Evolutionary conservation across 352 stramenopile genomes (phyloP).

Genomic region (Globisporangium alternatum): DNA sequence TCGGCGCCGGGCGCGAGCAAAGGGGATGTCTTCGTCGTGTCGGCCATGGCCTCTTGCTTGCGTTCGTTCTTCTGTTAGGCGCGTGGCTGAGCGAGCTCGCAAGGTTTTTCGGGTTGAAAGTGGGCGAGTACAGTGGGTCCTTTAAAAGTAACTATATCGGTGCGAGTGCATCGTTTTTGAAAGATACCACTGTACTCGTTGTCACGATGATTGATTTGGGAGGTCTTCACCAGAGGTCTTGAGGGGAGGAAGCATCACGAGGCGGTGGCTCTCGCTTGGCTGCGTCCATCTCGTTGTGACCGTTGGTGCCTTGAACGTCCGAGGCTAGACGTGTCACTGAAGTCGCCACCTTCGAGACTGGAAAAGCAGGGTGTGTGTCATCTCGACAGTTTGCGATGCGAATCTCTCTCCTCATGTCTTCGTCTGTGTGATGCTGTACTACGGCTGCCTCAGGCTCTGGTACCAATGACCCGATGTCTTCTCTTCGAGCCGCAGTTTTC

Average conservation of each 20-base stretch:
- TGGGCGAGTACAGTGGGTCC: no score
- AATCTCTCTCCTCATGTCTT: neutral
- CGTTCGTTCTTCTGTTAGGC: conserved; percentile 9
- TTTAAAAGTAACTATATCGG: no score
- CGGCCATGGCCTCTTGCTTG: conserved; percentile 24
- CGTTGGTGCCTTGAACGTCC: neutral
- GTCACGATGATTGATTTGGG: no score
- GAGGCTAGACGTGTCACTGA: neutral
- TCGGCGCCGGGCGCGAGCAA: conserved; percentile 40
- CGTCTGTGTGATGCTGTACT: neutral
- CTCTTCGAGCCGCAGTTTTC: neutral
- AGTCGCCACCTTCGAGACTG: neutral
- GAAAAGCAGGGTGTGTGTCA: no score
- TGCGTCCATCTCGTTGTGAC: neutral
- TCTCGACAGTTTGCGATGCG: no score
- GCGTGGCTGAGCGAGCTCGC: no score
- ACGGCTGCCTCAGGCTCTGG: neutral
- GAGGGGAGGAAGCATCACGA: no score
- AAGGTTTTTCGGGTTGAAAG: no score
- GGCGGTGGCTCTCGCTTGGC: neutral
- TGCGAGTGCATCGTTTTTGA: no score
- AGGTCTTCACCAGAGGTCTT: no score
- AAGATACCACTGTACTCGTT: no score
- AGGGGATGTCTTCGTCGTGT: conserved; percentile 30
- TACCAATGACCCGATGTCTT: conserved; percentile 9